Percentiles rank a stretch among this genome's conserved stretches.
Conservation (phyloP, 257 asterid species). For the Fraxinus anomala region DNA sequence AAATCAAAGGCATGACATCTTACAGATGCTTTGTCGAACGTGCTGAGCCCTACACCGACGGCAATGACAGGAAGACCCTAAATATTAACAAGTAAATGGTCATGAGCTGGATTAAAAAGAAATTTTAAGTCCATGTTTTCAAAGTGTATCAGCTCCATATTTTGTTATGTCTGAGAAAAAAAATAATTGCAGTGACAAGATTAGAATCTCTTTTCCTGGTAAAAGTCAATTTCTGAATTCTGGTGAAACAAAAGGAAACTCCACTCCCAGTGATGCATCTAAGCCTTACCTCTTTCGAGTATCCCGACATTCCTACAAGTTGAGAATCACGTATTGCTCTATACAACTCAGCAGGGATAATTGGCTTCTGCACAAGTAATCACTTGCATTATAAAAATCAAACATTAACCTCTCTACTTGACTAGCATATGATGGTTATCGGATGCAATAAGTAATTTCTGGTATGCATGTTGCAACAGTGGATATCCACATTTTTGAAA, state of each 20-base stretch:
- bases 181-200: neutral
- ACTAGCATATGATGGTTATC: neutral
- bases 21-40: conserved; percentile 82
- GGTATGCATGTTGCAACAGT: neutral
- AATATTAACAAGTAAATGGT: conserved; percentile 20
- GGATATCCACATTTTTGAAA: neutral
- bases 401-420: conserved; percentile 1
- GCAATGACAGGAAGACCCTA: conserved; percentile 85
- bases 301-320: conserved; percentile 86
- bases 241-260: conserved; percentile 2
- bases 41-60: conserved; percentile 83
- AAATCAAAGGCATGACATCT: conserved; percentile 33
- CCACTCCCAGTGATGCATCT: neutral
- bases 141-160: neutral
- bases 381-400: conserved; percentile 15
- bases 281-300: conserved; percentile 66
- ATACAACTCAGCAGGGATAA: conserved; percentile 59
- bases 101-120: conserved; percentile 13
- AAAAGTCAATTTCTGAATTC: neutral
- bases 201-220: neutral
- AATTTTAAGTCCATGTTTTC: neutral
- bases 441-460: neutral
- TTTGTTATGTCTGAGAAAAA: neutral
- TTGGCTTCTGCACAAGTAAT: conserved; percentile 70
- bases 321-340: conserved; percentile 76